Evolutionary conservation across 1,284 basidiomycete species (phyloP).

Genomic region (Cutaneotrichosporon dermatis): DNA sequence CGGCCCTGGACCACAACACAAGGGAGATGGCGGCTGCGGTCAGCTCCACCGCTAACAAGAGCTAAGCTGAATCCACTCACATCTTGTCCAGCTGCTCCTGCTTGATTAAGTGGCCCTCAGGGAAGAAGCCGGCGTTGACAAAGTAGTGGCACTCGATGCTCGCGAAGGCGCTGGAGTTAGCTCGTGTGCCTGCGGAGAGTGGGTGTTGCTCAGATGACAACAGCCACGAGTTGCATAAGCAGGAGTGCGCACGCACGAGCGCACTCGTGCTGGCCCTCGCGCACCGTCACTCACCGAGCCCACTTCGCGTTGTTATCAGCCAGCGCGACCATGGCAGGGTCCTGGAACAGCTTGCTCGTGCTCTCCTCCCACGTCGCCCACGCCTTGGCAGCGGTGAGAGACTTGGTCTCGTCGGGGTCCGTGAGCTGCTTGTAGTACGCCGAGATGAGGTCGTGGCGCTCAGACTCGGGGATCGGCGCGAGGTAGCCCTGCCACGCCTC

Average conservation of each 20-base stretch:
- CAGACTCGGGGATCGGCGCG: slow-evolving; percentile 70
- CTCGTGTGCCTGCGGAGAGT: too few species aligned
- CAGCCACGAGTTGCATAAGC: too few species aligned
- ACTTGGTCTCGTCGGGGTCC: slow-evolving; percentile 62
- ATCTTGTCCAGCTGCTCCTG: slow-evolving; percentile 85
- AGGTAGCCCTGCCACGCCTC: slow-evolving; percentile 84
- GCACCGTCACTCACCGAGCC: slow-evolving; percentile 58
- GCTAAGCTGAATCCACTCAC: slow-evolving; percentile 49
- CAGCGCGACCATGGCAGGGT: slow-evolving; percentile 64
- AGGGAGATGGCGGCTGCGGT: slow-evolving; percentile 73
- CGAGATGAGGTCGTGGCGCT: slow-evolving; percentile 71
- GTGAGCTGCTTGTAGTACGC: slow-evolving; percentile 75
- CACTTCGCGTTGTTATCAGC: slow-evolving; percentile 65
- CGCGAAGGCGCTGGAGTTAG: slow-evolving; percentile 66
- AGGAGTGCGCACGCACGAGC: too few species aligned
- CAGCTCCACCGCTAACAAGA: not conserved
- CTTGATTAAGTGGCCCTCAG: slow-evolving; percentile 81
- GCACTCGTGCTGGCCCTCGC: too few species aligned
- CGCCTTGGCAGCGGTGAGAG: slow-evolving; percentile 64
- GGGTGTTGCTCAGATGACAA: not conserved
- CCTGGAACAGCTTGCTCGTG: slow-evolving; percentile 68
- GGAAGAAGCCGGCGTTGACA: slow-evolving; percentile 78
- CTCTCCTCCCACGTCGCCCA: slow-evolving; percentile 81
- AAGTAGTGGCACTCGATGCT: slow-evolving; percentile 92
- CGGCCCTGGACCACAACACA: slow-evolving; percentile 78